Evolutionary conservation across 2,329 filamentous ascomycete species (phyloP).

Genomic region (Penicillium sp.): DNA sequence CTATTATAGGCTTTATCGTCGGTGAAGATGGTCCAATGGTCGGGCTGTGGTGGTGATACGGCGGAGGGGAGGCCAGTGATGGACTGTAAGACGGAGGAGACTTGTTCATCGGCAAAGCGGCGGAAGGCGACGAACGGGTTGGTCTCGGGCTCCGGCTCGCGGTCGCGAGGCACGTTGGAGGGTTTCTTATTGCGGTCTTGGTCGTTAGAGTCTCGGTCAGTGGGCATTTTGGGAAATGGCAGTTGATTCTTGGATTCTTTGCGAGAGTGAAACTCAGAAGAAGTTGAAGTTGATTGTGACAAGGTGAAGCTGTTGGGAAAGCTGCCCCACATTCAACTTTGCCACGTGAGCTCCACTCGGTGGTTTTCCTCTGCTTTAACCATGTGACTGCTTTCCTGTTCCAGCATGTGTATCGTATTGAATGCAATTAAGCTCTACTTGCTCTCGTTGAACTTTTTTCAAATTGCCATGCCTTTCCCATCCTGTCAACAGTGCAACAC

Average conservation of each 20-base stretch:
- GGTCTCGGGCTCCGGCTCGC: slow-evolving; percentile 37
- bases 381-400: background rate
- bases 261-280: slow-evolving; percentile 7
- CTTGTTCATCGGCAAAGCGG: slow-evolving; percentile 61
- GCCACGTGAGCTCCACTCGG: slow-evolving; percentile 34
- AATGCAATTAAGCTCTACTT: background rate
- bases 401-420: background rate
- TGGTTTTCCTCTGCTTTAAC: background rate
- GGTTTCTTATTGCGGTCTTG: slow-evolving; percentile 19
- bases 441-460: background rate
- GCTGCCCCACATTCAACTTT: slow-evolving; percentile 27
- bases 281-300: slow-evolving; percentile 28
- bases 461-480: background rate
- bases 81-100: slow-evolving; percentile 56
- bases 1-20: slow-evolving; percentile 34
- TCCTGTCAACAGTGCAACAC: background rate
- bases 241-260: background rate
- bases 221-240: slow-evolving; percentile 8
- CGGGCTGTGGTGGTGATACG: slow-evolving; percentile 32
- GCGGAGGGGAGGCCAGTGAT: slow-evolving; percentile 51
- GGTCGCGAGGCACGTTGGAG: slow-evolving; percentile 18
- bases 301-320: slow-evolving; percentile 39
- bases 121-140: slow-evolving; percentile 65
- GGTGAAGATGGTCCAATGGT: slow-evolving; percentile 39
- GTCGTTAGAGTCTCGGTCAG: slow-evolving; percentile 31